These are phyloP conservation scores for Phytophthora fragariaefolia DNA, from an alignment of 352 stramenopile genomes.

Conservation along the genomic window DNA sequence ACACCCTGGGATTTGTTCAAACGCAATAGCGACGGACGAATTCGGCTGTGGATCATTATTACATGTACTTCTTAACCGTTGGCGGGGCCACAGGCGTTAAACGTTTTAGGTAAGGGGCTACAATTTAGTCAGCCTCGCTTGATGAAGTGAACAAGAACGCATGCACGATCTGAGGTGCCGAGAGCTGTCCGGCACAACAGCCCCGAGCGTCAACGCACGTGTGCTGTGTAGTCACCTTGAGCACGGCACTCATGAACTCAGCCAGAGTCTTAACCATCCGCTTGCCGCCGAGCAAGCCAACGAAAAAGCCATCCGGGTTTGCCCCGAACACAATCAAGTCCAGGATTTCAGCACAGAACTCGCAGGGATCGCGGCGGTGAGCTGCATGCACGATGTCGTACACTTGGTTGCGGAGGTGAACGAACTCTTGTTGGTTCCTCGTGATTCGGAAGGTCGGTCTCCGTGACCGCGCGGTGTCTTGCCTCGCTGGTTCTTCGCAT, in stretches of 20 bases:
- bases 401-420: slow-evolving; percentile 29
- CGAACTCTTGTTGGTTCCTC: slow-evolving; percentile 27
- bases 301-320: slow-evolving; percentile 32
- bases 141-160: slow-evolving; percentile 33
- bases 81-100: no score
- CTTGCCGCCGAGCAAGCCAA: slow-evolving; percentile 22
- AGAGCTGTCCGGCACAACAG: slow-evolving; percentile 30
- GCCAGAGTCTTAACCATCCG: slow-evolving; percentile 20
- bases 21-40: no score
- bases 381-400: slow-evolving; percentile 23
- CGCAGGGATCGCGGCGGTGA: slow-evolving; percentile 24
- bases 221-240: slow-evolving; percentile 17
- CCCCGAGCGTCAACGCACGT: slow-evolving; percentile 11
- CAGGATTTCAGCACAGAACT: slow-evolving; percentile 35
- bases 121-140: background rate
- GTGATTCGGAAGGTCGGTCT: slow-evolving; percentile 24
- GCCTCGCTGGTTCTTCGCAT: background rate
- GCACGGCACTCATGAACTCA: slow-evolving; percentile 24
- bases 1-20: no score
- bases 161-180: slow-evolving; percentile 35
- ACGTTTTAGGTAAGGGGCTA: no score
- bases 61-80: no score
- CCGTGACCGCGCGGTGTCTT: slow-evolving; percentile 6
- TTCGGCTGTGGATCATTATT: background rate
- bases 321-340: slow-evolving; percentile 35